These are phyloP conservation scores for Setaria italica DNA, from an alignment of 202 grass and related monocot species.

Conservation along the genomic window DNA sequence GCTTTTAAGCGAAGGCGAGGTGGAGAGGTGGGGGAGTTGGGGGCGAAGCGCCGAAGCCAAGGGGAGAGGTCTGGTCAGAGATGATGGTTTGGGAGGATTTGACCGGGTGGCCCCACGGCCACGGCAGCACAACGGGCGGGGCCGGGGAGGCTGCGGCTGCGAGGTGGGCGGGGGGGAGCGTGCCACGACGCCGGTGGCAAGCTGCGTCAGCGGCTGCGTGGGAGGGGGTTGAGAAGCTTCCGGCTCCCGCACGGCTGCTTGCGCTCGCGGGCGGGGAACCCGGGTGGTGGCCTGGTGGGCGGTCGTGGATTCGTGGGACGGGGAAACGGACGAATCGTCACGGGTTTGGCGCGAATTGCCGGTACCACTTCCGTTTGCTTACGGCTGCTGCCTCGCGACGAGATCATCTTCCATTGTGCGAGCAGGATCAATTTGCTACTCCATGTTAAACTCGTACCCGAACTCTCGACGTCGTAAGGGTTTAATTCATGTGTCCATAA, in stretches of 20 bases:
- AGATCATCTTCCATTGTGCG: no score
- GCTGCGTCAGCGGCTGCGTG: constrained; percentile 50
- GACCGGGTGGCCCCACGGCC: constrained; percentile 26
- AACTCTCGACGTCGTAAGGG: not conserved
- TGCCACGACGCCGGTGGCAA: constrained; percentile 31
- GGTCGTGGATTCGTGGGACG: not conserved
- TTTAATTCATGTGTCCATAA: not conserved
- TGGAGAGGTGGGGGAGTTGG: not conserved
- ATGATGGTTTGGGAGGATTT: constrained; percentile 28
- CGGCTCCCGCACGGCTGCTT: not conserved
- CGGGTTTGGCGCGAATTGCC: not conserved
- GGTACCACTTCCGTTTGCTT: not conserved
- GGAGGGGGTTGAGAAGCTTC: constrained; percentile 38
- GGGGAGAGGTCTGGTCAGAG: not conserved
- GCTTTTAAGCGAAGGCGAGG: constrained; percentile 18
- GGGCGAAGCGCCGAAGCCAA: not conserved
- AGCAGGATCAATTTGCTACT: no score
- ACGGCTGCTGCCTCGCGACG: not conserved
- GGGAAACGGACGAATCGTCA: not conserved
- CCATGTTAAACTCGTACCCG: not conserved
- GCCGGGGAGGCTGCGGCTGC: no score
- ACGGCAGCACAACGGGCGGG: constrained; percentile 18
- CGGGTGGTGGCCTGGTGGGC: not conserved
- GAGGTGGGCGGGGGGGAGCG: not conserved
- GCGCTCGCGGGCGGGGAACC: not conserved